Base-by-base conservation (phyloP, 495 filamentous ascomycete genomes). In the Hypoxylon fragiforme region DNA sequence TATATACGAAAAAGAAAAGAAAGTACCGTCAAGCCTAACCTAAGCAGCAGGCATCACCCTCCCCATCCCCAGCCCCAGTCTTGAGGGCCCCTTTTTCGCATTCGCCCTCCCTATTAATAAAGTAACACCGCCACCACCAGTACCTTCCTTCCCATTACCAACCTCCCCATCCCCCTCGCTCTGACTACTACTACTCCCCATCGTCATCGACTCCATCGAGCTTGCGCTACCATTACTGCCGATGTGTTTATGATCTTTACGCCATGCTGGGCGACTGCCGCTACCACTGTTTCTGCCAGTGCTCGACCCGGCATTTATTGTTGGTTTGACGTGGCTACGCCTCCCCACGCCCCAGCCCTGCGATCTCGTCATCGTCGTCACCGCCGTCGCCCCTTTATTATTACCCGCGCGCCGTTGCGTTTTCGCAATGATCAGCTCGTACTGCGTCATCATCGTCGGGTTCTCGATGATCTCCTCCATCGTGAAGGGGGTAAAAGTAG, bases 381-480 rank as follows among this genome's bases (percentile, higher is more conserved):
- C n/a, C n/a, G n/a, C n/a, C n/a, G n/a, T n/a, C n/a, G n/a, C n/a
- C n/a, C n/a, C n/a, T n/a, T n/a, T n/a, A n/a, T n/a, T n/a, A n/a
- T n/a, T n/a, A n/a, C n/a, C n/a, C n/a, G n/a, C n/a, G n/a, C n/a
- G n/a, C 5, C 28, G 30, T 49, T 67, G 73, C 40, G 70, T 52
- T 51, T 76, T 77, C 14, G 66, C 60, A 6, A 72, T 71, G 39
- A 78, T 70, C 2, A 78, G 53, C 47, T 76, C 74, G 47, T 76
- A 75, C 50, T 78, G 75, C 34, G 68, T 71, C 47, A 72, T 63
- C 73, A 78, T 77, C 4, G 75, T 76, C 3, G 74, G 71, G 55
- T 76, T 57, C 21, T 73, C 66, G n/a, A 77, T 61, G 11, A 78
- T 72, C 38, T 78, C 75, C 44, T 76, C 75, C 60, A 73, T 74